Base-by-base conservation (phyloP, 2,329 filamentous ascomycete genomes). In the Colletotrichum sp. region DNA sequence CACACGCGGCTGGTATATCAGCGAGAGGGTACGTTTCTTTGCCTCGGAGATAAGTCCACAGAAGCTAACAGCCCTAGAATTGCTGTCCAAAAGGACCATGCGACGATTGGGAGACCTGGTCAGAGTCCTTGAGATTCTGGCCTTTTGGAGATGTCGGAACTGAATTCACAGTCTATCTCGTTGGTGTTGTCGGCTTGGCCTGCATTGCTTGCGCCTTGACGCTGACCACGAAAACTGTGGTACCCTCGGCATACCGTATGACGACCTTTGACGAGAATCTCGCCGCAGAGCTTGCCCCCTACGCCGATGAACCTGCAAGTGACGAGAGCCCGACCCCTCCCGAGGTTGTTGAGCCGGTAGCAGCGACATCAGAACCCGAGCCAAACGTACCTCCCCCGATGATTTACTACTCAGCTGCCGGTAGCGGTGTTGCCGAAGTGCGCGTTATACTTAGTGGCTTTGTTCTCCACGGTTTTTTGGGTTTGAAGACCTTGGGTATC, bases 381-480 rank as follows among this genome's bases (percentile, higher is more conserved):
- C 83, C 71, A 16, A 80, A 81, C 1, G 65, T 72, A 3, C 84
- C 87, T 1, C 90, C 93, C 4, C 94, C 95, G 1, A 98, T 98
- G 93, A 91, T 96, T 7, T 99, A 98, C 85, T 99, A 98, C 84
- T 96, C 97, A 9, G 97, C 96, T 74, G 96, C 96, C 57, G 97
- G 97, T 65, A 98, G 96, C 85, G 97, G 97, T 80, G 97, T 99
- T 15, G 97, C 97, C 8, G 97, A 99, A 86, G 96, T 99, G 72
- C 96, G 97, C 78, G 97, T 99, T 75, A 99, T 99, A 74, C 91
- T 99, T n/a, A 98, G 96, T 80, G 97, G 97, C 7, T 99, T 99
- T 81, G 96, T 99, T 71, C 88, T 99, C 71, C 97, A 99, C 87
- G 96, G 97, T 2, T 99, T 99, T 82, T 90, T 99, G 9, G 97